Conservation (phyloP, 306 rosid genomes). For the Acmispon strigosus region DNA sequence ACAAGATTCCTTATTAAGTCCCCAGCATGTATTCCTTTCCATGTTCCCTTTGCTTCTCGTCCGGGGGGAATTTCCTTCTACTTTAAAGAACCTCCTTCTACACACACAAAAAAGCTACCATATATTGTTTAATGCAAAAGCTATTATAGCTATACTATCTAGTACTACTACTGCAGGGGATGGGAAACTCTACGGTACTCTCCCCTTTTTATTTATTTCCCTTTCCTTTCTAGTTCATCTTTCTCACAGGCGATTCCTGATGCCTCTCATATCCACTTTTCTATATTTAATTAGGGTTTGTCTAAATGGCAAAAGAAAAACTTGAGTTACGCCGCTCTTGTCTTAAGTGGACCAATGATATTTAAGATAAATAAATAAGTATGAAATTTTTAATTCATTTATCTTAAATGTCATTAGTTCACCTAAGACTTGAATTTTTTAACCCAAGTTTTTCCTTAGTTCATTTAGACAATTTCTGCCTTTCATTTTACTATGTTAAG, state of each 20-base stretch:
- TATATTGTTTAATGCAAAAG: constrained; percentile 29
- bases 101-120: too few relatives aligned
- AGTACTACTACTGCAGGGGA: constrained; percentile 32
- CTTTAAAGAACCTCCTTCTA: constrained; percentile 32
- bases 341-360: too few relatives aligned
- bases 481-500: not conserved
- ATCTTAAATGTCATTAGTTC: too few relatives aligned
- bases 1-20: constrained; percentile 71
- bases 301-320: too few relatives aligned
- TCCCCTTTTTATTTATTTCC: constrained; percentile 32
- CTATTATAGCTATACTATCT: not conserved
- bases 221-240: constrained; percentile 46
- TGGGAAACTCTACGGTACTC: constrained; percentile 35
- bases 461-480: too few relatives aligned
- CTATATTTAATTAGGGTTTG: not conserved
- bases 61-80: constrained; percentile 46
- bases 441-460: too few relatives aligned
- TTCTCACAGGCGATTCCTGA: constrained; percentile 81
- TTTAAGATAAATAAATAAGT: too few relatives aligned
- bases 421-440: too few relatives aligned
- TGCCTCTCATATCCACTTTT: constrained; percentile 35
- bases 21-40: constrained; percentile 66
- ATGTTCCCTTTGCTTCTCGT: constrained; percentile 66
- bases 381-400: too few relatives aligned
- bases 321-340: too few relatives aligned